Evolutionary conservation across 139 green algal genomes (phyloP).

Genomic region (Coccomyxa sp.): DNA sequence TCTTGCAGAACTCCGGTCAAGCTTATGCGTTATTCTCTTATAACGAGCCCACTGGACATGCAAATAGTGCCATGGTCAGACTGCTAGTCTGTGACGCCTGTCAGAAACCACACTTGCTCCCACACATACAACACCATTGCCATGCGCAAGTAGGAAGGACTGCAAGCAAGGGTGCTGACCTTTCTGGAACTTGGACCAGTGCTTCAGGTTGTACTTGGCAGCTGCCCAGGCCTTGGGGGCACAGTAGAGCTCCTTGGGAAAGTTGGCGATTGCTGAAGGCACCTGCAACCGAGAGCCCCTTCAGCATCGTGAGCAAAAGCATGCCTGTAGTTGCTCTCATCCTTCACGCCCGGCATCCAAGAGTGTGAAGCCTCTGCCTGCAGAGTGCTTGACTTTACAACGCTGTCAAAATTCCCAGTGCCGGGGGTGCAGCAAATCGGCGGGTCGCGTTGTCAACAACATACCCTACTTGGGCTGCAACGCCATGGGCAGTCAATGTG

Average conservation of each 20-base stretch:
- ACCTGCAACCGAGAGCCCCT: slow-evolving; percentile 5
- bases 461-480: neutral
- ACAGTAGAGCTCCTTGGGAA: slow-evolving; percentile 16
- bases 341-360: neutral
- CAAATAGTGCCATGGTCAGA: no score
- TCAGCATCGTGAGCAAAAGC: neutral
- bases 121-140: no score
- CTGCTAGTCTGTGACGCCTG: no score
- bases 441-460: neutral
- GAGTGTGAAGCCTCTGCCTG: neutral
- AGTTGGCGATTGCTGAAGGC: slow-evolving; percentile 13
- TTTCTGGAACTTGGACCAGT: slow-evolving; percentile 3
- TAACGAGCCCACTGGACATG: no score
- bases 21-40: no score
- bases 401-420: neutral
- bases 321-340: neutral
- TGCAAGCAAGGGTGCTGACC: no score
- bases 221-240: slow-evolving; percentile 11
- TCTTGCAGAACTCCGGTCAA: no score
- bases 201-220: slow-evolving; percentile 13
- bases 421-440: neutral
- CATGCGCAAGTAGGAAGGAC: no score
- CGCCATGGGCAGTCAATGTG: neutral
- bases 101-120: no score
- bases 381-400: no score